Base-by-base conservation (phyloP, 169 alveolate genomes). In the Amoebophrya sp. region DNA sequence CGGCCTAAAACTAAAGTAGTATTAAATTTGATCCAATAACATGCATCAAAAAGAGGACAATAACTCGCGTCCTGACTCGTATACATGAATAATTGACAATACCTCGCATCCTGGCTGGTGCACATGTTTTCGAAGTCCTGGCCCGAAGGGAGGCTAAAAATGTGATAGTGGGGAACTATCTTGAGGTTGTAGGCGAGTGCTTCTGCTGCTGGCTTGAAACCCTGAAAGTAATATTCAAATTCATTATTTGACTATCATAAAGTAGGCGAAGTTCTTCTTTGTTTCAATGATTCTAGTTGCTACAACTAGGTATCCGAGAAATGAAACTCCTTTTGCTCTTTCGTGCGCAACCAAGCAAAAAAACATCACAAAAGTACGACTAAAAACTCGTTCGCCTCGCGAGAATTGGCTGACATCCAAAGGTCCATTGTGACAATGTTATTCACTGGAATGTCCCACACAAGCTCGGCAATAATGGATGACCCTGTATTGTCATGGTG, bases 201-300 rank as follows among this genome's bases (percentile, higher is more conserved):
- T 36, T 65, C 83, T 36, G 33, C 83, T 65, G 83, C 83, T 36
- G 83, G 83, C n/a, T 65, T 65, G 83, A 65, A 65, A 36, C 83
- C 83, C 83, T 65, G 83, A 0, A 65, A 65, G 3, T 47, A 12
- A 47, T n/a, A n/a, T n/a, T n/a, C n/a, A n/a, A n/a, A n/a, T n/a
- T n/a, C n/a, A n/a, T n/a, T n/a, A n/a, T n/a, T n/a, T n/a, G n/a
- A n/a, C n/a, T n/a, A n/a, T n/a, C n/a, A n/a, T n/a, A n/a, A n/a
- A n/a, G n/a, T n/a, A n/a, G n/a, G n/a, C n/a, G n/a, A n/a, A n/a
- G n/a, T n/a, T n/a, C n/a, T n/a, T n/a, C n/a, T n/a, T n/a, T n/a
- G n/a, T n/a, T n/a, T n/a, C n/a, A n/a, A n/a, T n/a, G n/a, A n/a
- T n/a, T n/a, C n/a, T n/a, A n/a, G n/a, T n/a, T n/a, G n/a, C n/a